phyloP scores from a whole-genome alignment of 148 eudicot genomes.

The Beta vulgaris region DNA sequence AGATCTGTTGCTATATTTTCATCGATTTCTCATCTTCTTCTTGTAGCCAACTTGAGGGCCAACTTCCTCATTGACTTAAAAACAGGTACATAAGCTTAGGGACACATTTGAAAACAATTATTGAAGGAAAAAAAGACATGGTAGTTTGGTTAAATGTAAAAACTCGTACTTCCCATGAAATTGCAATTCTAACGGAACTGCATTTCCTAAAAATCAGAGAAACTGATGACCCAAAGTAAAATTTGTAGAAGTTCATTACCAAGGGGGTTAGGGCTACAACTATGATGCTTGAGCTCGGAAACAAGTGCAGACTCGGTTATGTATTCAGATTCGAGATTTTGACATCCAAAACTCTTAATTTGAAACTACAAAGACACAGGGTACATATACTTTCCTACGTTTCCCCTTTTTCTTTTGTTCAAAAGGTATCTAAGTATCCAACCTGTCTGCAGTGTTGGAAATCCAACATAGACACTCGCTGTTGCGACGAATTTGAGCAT shows the following conservation, averaged over 20 bases:
- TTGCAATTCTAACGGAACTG: neutral
- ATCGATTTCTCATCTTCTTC: neutral
- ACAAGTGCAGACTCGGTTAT: no score
- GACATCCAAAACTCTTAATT: no score
- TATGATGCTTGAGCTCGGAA: neutral
- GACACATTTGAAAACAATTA: no score
- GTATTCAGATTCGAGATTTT: no score
- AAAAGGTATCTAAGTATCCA: neutral
- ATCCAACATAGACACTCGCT: neutral
- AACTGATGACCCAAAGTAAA: neutral
- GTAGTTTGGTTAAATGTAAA: neutral
- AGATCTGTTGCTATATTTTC: neutral
- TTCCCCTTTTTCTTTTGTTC: neutral
- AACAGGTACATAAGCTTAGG: neutral
- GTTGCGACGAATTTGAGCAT: neutral
- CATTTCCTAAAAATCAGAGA: neutral
- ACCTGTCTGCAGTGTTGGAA: neutral
- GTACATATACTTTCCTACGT: neutral
- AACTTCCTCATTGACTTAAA: slow-evolving; percentile 6
- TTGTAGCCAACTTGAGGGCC: slow-evolving; percentile 19
- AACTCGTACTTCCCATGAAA: neutral
- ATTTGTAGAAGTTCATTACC: neutral
- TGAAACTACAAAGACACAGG: neutral
- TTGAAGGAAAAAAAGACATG: no score
- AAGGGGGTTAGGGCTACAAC: neutral